Conservation (phyloP, 2,329 filamentous ascomycete species). For the Penicillium sp. region DNA sequence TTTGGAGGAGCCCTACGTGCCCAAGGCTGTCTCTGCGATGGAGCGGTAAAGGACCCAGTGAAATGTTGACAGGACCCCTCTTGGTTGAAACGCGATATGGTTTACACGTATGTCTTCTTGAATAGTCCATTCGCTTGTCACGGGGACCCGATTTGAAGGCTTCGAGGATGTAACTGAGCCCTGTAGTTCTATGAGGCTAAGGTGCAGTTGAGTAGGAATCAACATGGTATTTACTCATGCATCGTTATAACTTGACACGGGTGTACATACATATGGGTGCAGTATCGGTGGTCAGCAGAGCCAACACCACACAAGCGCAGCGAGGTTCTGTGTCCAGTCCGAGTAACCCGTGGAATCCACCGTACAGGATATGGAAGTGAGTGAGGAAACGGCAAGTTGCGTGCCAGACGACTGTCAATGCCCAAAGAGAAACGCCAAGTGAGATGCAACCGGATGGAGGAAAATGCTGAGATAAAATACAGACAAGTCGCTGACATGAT, state of each 20-base stretch:
- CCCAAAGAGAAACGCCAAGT: slow-evolving; percentile 14
- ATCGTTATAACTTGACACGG: background rate
- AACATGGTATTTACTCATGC: background rate
- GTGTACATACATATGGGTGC: background rate
- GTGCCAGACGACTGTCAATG: slow-evolving; percentile 12
- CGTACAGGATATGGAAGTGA: background rate
- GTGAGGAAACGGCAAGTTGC: background rate
- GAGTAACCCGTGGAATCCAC: background rate
- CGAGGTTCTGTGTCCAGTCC: background rate
- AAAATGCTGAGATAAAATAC: slow-evolving; percentile 10
- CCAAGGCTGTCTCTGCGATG: slow-evolving; percentile 41
- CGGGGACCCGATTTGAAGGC: too few species aligned
- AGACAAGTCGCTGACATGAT: slow-evolving; percentile 17
- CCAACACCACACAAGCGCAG: too few species aligned
- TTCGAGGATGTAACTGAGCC: too few species aligned
- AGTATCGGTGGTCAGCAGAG: background rate
- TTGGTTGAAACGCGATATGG: too few species aligned
- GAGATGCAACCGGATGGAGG: slow-evolving; percentile 12
- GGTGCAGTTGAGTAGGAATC: background rate
- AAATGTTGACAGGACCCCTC: background rate
- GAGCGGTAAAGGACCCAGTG: slow-evolving; percentile 23
- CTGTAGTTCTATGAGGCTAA: too few species aligned
- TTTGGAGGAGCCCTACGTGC: slow-evolving; percentile 61
- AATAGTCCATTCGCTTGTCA: too few species aligned
- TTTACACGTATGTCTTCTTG: too few species aligned